Evolutionary conservation across 345 rosid genomes (phyloP).

Genomic region (Brassica juncea): DNA sequence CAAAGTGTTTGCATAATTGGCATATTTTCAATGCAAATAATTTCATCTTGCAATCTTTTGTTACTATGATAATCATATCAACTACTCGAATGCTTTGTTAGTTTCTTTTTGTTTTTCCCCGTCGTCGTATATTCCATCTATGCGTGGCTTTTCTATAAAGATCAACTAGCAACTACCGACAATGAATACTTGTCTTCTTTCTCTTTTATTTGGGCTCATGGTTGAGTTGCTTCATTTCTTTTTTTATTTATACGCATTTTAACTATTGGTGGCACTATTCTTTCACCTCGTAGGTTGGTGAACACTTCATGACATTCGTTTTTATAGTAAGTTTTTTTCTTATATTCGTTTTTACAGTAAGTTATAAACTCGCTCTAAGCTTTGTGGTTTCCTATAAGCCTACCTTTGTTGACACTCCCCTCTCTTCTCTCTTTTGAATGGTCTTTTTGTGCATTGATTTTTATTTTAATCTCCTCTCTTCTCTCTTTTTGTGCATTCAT

Average conservation of each 20-base stretch:
- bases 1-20: not conserved
- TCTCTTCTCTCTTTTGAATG: conserved; percentile 8
- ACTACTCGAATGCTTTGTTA: not conserved
- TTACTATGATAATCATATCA: not conserved
- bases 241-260: not conserved
- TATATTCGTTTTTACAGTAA: not conserved
- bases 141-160: not conserved
- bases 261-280: not conserved
- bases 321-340: not conserved
- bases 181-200: not conserved
- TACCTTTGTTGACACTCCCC: conserved; percentile 16
- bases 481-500: no score
- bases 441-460: conserved; percentile 4
- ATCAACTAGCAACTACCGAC: not conserved
- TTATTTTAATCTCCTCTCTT: not conserved
- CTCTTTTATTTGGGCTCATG: not conserved
- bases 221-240: not conserved
- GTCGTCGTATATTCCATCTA: not conserved
- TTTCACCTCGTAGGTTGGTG: not conserved
- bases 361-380: not conserved
- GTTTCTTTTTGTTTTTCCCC: not conserved
- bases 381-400: conserved; percentile 11
- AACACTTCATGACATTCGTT: not conserved
- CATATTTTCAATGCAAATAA: not conserved
- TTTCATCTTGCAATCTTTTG: not conserved